Evolutionary conservation across 805 yeast species (phyloP).

Genomic region (Saccharomyces kudriavzevii): DNA sequence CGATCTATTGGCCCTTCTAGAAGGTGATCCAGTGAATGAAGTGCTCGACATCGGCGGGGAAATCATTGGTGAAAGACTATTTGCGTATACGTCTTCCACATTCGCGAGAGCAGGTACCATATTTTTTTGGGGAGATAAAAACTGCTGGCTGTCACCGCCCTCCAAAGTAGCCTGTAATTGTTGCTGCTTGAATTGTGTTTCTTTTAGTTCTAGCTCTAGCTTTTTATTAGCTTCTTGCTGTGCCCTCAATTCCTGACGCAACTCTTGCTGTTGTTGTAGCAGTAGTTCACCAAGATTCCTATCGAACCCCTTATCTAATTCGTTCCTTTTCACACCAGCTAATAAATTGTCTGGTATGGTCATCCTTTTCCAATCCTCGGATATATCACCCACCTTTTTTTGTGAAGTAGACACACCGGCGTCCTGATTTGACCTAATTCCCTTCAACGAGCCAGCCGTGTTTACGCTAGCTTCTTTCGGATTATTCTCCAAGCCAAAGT

Average conservation of each 20-base stretch:
- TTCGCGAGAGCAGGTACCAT: not conserved
- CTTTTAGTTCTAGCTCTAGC: constrained; percentile 23
- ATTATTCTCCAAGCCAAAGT: not conserved
- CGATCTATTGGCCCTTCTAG: constrained; percentile 6
- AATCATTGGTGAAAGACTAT: not conserved
- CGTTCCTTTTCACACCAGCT: not conserved
- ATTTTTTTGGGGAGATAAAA: not conserved
- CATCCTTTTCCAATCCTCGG: not conserved
- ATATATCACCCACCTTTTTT: not conserved
- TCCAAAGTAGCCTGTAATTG: constrained; percentile 20
- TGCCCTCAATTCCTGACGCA: constrained; percentile 22
- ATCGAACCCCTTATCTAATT: constrained; percentile 5
- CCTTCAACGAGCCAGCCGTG: not conserved
- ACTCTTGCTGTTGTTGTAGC: constrained; percentile 22
- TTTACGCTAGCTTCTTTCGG: not conserved
- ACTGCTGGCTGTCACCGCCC: constrained; percentile 10
- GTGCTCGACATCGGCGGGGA: not conserved
- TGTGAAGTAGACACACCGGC: not conserved
- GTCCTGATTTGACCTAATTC: not conserved
- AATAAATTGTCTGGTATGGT: not conserved
- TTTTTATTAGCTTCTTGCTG: constrained; percentile 25
- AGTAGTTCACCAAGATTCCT: constrained; percentile 9
- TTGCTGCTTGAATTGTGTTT: constrained; percentile 25
- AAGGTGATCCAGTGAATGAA: constrained; percentile 10
- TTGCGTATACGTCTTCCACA: not conserved